Base-by-base conservation (phyloP, 2,329 filamentous ascomycete genomes). In the Colletotrichum trifolii region DNA sequence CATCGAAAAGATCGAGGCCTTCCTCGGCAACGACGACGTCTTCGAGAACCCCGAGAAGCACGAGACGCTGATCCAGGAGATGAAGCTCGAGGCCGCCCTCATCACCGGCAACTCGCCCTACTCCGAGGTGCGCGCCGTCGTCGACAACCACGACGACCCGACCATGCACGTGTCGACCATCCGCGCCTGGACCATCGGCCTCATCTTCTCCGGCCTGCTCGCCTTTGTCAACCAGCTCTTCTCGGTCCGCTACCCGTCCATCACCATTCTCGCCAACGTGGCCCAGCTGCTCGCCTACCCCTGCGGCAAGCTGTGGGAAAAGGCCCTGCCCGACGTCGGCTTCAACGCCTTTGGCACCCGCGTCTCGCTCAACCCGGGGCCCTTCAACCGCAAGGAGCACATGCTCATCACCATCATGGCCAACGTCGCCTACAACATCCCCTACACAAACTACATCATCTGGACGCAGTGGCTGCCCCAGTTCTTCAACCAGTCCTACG, bases 381-480 rank as follows among this genome's bases (percentile, higher is more conserved):
- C 78, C 0, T 85, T 85, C 71, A 83, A 78, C 68, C 80, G 80
- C 69, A 86, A 86, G 71, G 84, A 86, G 72, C 83, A 86, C 72
- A 80, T 81, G 72, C 73, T 86, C 38, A 79, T 85, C 60, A 81
- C 81, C n/a, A 79, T 84, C 70, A 83, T 84, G 81, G 82, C 87
- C 55, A 87, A 87, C 70, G 82, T 81, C 12, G 76, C 77, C 17
- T 78, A 73, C 69, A 75, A 76, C 58, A 71, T 73, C 6, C 79
- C 79, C 0, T 82, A 82, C 69, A 81, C 80, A 3, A 74, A 76
- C 68, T 77, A 79, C 68, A 80, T 82, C 53, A 77, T 81, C 60
- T 80, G 77, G 77, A 76, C 75, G 8, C 81, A 52, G 47, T 53
- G 60, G 56, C 69, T 82, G 36, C 76, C 77, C 7, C 72, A 73